A percentile compares a stretch with the other conserved stretches of the same genome.
Evolutionary conservation across 208 protist genomes (phyloP).

Genomic region (Crithidia mellificae): DNA sequence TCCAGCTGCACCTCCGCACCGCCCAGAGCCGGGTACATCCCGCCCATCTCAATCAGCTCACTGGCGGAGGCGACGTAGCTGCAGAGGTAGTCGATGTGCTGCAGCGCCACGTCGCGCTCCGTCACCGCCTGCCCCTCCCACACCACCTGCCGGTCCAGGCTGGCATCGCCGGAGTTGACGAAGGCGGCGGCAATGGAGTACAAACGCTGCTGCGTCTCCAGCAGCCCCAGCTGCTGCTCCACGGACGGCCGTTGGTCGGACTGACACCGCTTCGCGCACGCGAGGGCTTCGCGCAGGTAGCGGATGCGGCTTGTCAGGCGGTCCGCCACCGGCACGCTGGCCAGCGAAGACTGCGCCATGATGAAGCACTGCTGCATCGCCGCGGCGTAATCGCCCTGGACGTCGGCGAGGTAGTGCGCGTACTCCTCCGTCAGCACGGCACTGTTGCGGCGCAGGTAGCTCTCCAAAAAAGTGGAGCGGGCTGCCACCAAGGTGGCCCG

Average conservation of each 20-base stretch:
- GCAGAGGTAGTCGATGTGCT: constrained; percentile 68
- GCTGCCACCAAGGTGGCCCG: constrained; percentile 64
- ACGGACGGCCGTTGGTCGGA: constrained; percentile 72
- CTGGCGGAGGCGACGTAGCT: constrained; percentile 56
- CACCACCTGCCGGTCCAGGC: constrained; percentile 40
- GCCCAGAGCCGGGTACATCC: constrained; percentile 79
- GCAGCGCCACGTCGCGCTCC: constrained; percentile 66
- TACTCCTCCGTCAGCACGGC: constrained; percentile 69
- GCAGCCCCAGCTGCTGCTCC: constrained; percentile 61
- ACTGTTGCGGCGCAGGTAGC: constrained; percentile 69
- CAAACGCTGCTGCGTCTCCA: constrained; percentile 77
- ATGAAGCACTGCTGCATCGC: constrained; percentile 78
- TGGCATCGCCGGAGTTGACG: constrained; percentile 54
- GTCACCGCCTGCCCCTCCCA: constrained; percentile 53
- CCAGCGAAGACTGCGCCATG: constrained; percentile 67
- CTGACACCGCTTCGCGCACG: constrained; percentile 65
- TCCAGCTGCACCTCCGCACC: constrained; percentile 88
- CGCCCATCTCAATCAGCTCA: constrained; percentile 63
- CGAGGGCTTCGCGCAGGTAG: constrained; percentile 70
- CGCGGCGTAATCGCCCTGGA: constrained; percentile 56
- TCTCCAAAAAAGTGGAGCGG: constrained; percentile 72
- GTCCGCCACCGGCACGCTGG: constrained; percentile 60
- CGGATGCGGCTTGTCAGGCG: constrained; percentile 73
- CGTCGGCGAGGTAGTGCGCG: constrained; percentile 72
- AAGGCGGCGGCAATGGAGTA: constrained; percentile 62